Percentiles rank a stretch among this genome's conserved stretches.
These are phyloP conservation scores for Moesziomyces sp. DNA, from an alignment of 1,284 basidiomycete genomes.

Conservation along the genomic window DNA sequence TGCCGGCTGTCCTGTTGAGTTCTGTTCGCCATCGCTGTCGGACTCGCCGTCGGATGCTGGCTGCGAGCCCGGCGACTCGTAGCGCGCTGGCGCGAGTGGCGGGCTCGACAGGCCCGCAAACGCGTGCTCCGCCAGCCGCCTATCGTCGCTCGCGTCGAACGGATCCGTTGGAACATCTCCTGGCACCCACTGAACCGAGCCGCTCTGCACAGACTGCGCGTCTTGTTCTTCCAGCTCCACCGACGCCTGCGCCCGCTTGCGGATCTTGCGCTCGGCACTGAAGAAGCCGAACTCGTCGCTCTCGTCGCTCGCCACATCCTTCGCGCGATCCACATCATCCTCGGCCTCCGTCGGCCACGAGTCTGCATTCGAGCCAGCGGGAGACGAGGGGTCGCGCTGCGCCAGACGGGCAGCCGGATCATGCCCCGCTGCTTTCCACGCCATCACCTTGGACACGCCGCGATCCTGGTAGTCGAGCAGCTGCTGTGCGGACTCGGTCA, in stretches of 20 bases:
- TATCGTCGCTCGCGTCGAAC: slow-evolving; percentile 28
- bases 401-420: slow-evolving; percentile 1
- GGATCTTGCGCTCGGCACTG: slow-evolving; percentile 13
- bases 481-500: slow-evolving; percentile 14
- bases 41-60: too few species aligned
- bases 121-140: slow-evolving; percentile 24
- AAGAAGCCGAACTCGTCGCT: slow-evolving; percentile 42
- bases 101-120: slow-evolving; percentile 28
- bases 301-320: slow-evolving; percentile 2
- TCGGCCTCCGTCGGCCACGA: slow-evolving; percentile 19
- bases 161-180: slow-evolving; percentile 12
- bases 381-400: neutral
- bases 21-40: too few species aligned
- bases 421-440: slow-evolving; percentile 41
- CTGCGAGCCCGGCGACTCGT: too few species aligned
- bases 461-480: slow-evolving; percentile 26
- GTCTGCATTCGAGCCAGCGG: neutral
- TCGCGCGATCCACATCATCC: neutral
- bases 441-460: slow-evolving; percentile 40
- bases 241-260: slow-evolving; percentile 2
- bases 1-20: too few species aligned
- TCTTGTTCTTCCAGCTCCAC: neutral
- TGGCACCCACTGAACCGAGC: neutral
- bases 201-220: neutral
- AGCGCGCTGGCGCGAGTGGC: too few species aligned